Evolutionary conservation across 1,284 basidiomycete genomes (phyloP), one percentile per base, ranked within the genome.

Genomic region (Blastosporella zonata): DNA sequence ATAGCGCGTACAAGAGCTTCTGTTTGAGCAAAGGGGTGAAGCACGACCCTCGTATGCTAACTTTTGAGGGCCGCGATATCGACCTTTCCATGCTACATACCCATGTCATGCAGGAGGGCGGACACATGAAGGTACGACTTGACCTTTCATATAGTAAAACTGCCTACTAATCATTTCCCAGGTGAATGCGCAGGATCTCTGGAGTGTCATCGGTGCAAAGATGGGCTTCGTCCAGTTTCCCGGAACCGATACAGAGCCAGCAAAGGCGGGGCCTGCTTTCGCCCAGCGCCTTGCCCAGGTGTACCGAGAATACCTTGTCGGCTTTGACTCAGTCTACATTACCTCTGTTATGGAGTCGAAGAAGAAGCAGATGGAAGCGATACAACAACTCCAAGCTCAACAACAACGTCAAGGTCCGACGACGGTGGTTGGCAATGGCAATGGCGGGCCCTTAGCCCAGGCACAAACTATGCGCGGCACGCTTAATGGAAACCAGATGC

Each of bases 141-240:
- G 20, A 23, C 25, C 20, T 48, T 47, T 41, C 34, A 47, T 38
- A 25, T 49, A 21, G 6, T 23, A 22, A 20, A n/a, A 31, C 25
- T 18, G 1, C 42, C 20, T 46, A 28, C 33, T 39, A 10, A 23
- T 28, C n/a, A 47, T 41, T 17, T 37, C 4, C 4, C 43, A 86
- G 83, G 76, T 84, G n/a, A 67, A 68, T 15, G 62, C 68, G 48
- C 75, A 74, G 35, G 82, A 86, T 21, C 53, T 73, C 46, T 90
- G 87, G 87, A 60, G 75, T 10, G 65, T 81, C 38, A 77, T 90
- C 51, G 87, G 78, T 9, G 85, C 73, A 10, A 74, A 73, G 31
- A 68, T 90, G 61, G 82, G 81, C 6, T 81, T 82, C 56, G 71
- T 81, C 2, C 71, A 79, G 43, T 82, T 87, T 52, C 78, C 79